Evolutionary conservation across 805 yeast species (phyloP).

Genomic region (Priceomyces melissophilus): DNA sequence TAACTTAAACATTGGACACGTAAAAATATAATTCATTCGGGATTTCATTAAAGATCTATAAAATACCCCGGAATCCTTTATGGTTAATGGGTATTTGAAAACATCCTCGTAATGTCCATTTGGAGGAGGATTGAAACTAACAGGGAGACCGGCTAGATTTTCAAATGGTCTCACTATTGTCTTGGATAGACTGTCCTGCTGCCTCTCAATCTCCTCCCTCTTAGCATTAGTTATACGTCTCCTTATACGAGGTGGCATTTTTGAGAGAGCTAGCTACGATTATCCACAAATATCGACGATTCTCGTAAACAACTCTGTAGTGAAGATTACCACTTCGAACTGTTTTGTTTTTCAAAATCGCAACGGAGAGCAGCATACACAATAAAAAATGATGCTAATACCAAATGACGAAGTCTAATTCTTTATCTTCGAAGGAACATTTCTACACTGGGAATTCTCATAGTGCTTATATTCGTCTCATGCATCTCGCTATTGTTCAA

Average conservation of each 20-base stretch:
- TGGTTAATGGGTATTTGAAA: constrained; percentile 61
- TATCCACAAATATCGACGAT: no score
- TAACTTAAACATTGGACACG: constrained; percentile 67
- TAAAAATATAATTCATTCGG: constrained; percentile 53
- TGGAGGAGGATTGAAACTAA: constrained; percentile 63
- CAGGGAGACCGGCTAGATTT: constrained; percentile 62
- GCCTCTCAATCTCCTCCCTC: constrained; percentile 40
- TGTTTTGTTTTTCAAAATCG: no score
- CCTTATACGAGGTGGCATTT: constrained; percentile 42
- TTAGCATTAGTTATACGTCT: constrained; percentile 41
- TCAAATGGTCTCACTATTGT: constrained; percentile 59
- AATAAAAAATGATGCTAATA: no score
- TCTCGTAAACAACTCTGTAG: no score
- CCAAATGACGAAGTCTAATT: no score
- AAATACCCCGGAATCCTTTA: constrained; percentile 69
- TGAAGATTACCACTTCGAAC: no score
- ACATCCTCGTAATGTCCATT: constrained; percentile 46
- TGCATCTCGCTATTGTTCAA: no score
- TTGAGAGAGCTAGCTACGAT: not conserved
- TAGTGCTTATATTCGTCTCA: no score
- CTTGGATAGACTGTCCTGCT: constrained; percentile 33
- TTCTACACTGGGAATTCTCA: no score
- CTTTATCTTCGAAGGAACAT: no score
- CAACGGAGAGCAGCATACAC: no score
- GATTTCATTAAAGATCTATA: constrained; percentile 73